Base-by-base conservation (phyloP, 768 basidiomycete genomes). In the Suillus spraguei region DNA sequence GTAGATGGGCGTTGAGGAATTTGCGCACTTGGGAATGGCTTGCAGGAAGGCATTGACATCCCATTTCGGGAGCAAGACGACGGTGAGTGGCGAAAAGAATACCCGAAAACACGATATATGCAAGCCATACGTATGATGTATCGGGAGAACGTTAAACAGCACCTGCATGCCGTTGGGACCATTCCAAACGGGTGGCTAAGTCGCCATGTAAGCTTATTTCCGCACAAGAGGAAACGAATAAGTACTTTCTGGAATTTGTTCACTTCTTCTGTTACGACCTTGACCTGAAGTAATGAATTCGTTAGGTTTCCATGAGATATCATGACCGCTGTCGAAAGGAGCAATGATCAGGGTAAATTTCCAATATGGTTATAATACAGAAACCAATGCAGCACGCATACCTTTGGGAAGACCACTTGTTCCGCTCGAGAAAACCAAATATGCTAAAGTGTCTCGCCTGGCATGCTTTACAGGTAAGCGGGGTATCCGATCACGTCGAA, bases 361-460 rank as follows among this genome's bases (percentile, higher is more conserved):
- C 59, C 32, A 32, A 33, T n/a, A 39, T 38, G 9, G 13, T 24
- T 47, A 8, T n/a, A 2, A 58, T 33, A 62, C 13, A 47, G 36
- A 56, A 6, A 49, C n/a, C 36, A 52, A n/a, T 62, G n/a, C 11
- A 7, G 3, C 20, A 6, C 8, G 64, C 70, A 8, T 32, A 86
- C 90, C 89, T 83, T 92, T 92, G 0, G 91, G 89, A 4, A 87
- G 76, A 0, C 91, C 91, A 64, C 83, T 91, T 0, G 91, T 92
- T 28, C 91, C 91, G 67, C 91, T 92, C 0, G 91, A 92, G 69
- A 90, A 91, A 0, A 88, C 77, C 4, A 92, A 77, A 70, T 92
- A 90, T 1, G 88, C 90, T 1, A 91, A 74, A 0, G 87, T 89
- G 63, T 87, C 76, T 36, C 76, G 78, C 20, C 66, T 75, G 0